phyloP scores from a whole-genome alignment of 2,329 filamentous ascomycete genomes.

The Penicillium psychrosexuale region DNA sequence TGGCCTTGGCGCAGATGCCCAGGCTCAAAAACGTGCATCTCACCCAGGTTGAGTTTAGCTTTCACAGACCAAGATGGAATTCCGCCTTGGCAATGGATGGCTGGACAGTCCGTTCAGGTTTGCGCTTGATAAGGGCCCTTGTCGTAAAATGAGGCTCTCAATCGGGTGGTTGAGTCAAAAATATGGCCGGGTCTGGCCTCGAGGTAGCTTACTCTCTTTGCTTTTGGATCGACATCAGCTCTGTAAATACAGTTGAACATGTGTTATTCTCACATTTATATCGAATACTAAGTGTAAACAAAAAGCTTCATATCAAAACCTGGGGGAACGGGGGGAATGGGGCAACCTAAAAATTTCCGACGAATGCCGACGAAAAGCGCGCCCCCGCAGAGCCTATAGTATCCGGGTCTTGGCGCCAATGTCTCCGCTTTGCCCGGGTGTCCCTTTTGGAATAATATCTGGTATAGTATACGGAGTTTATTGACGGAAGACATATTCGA shows the following conservation, averaged over 20 bases:
- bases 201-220: not conserved
- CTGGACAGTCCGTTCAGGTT: not conserved
- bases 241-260: not conserved
- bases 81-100: not conserved
- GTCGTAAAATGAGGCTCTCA: not conserved
- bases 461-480: not conserved
- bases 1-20: not conserved
- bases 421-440: slow-evolving; percentile 1
- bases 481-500: not conserved
- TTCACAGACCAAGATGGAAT: not conserved
- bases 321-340: not conserved
- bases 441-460: not conserved
- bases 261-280: too few relatives aligned
- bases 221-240: not conserved
- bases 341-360: not conserved
- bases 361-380: not conserved
- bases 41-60: not conserved
- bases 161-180: not conserved
- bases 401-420: slow-evolving; percentile 1
- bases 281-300: not conserved
- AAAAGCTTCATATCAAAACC: not conserved
- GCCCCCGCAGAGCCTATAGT: not conserved
- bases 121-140: not conserved
- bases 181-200: not conserved
- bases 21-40: not conserved